These are phyloP conservation scores for Dendryphion nanum DNA, from an alignment of 2,329 filamentous ascomycete species.

Conservation along the genomic window DNA sequence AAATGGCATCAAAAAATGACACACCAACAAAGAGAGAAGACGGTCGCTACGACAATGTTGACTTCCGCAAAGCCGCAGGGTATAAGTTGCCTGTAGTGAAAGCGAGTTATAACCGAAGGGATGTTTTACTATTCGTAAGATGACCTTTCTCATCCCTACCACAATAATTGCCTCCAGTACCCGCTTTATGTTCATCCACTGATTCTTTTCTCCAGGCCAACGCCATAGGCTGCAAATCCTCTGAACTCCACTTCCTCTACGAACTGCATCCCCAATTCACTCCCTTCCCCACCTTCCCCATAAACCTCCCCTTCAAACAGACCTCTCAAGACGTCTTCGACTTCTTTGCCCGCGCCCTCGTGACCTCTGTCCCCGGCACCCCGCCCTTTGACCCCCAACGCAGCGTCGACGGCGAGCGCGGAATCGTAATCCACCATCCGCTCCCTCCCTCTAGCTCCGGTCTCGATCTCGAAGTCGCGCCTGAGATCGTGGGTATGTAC, in stretches of 20 bases:
- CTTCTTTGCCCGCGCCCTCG: constrained; percentile 39
- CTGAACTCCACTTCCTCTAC: constrained; percentile 47
- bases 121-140: constrained; percentile 44
- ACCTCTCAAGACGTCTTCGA: constrained; percentile 47
- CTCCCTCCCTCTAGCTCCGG: constrained; percentile 40
- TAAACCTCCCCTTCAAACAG: constrained; percentile 48
- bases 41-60: constrained; percentile 44
- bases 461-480: constrained; percentile 41
- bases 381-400: constrained; percentile 44
- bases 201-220: constrained; percentile 35
- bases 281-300: constrained; percentile 49
- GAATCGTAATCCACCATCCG: constrained; percentile 39
- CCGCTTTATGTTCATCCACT: constrained; percentile 1
- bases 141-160: constrained; percentile 1
- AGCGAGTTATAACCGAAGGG: constrained; percentile 45
- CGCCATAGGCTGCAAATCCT: constrained; percentile 39
- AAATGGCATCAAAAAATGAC: constrained; percentile 14
- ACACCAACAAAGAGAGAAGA: constrained; percentile 38
- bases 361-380: constrained; percentile 37
- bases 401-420: constrained; percentile 45
- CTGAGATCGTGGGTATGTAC: constrained; percentile 46
- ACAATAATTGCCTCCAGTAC: too few relatives aligned
- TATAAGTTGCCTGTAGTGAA: constrained; percentile 40
- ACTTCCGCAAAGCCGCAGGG: constrained; percentile 42
- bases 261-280: constrained; percentile 47